A percentile compares a stretch with the other conserved stretches of the same genome.
phyloP scores from a whole-genome alignment of 2,329 filamentous ascomycete genomes.

The Calonectria montana region DNA sequence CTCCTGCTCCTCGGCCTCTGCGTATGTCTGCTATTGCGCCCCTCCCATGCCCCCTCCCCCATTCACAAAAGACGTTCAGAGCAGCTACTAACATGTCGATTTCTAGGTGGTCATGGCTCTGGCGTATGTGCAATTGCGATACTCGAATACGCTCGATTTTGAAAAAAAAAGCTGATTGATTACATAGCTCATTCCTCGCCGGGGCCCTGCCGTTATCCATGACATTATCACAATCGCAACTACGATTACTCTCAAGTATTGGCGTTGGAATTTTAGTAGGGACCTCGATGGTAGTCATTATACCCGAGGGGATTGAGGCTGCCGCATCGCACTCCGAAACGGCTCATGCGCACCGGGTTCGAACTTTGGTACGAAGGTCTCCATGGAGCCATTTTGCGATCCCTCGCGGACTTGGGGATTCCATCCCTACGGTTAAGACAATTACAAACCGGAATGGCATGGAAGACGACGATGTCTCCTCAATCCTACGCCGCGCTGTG shows the following conservation, averaged over 20 bases:
- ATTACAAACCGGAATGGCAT: slow-evolving; percentile 11
- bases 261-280: slow-evolving; percentile 95
- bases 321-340: slow-evolving; percentile 71
- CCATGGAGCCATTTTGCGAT: slow-evolving; percentile 45
- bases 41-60: background rate
- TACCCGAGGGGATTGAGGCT: slow-evolving; percentile 95
- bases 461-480: slow-evolving; percentile 24
- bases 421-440: slow-evolving; percentile 35
- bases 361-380: slow-evolving; percentile 47
- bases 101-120: slow-evolving; percentile 67
- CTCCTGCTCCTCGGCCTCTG: slow-evolving; percentile 54
- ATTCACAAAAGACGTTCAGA: background rate
- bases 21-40: slow-evolving; percentile 45
- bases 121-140: slow-evolving; percentile 57
- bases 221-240: slow-evolving; percentile 84
- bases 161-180: slow-evolving; percentile 31
- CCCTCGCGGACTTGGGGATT: slow-evolving; percentile 39
- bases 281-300: slow-evolving; percentile 95
- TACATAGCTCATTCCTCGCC: slow-evolving; percentile 86
- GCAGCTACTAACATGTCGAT: slow-evolving; percentile 34
- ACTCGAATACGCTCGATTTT: slow-evolving; percentile 24
- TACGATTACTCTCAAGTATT: slow-evolving; percentile 90
- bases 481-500: slow-evolving; percentile 31
- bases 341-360: slow-evolving; percentile 51
- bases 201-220: slow-evolving; percentile 92